Evolutionary conservation across 257 asterid species (phyloP).

Genomic region (Fraxinus excelsior): DNA sequence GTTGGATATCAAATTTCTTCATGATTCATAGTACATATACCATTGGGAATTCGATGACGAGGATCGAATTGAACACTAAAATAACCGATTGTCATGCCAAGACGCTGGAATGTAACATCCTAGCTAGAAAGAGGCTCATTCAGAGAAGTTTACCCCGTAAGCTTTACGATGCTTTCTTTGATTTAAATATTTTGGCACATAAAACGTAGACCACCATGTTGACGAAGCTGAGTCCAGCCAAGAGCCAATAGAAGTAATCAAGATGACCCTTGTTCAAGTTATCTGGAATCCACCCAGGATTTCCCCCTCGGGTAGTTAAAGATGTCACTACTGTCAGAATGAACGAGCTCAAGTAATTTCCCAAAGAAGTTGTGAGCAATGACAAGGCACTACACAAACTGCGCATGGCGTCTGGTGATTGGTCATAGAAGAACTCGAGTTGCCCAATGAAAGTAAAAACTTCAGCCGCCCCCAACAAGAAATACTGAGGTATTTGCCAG

Average conservation of each 20-base stretch:
- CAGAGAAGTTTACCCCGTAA: not conserved
- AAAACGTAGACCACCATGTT: constrained; percentile 65
- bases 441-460: constrained; percentile 80
- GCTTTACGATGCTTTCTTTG: constrained; percentile 63
- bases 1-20: not conserved
- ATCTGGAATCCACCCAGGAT: constrained; percentile 85
- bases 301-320: constrained; percentile 68
- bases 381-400: constrained; percentile 83
- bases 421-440: constrained; percentile 85
- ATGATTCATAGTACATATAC: not conserved
- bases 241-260: constrained; percentile 82
- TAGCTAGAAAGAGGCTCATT: not conserved
- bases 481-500: constrained; percentile 86
- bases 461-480: constrained; percentile 79
- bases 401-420: constrained; percentile 97
- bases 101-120: not conserved
- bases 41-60: not conserved
- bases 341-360: constrained; percentile 77
- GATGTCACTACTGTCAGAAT: constrained; percentile 71
- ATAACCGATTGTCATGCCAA: not conserved
- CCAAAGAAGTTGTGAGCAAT: constrained; percentile 64
- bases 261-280: constrained; percentile 84
- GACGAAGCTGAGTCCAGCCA: constrained; percentile 71
- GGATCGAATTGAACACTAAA: not conserved
- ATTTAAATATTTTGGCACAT: constrained; percentile 69